Base-by-base conservation (phyloP, 2,329 filamentous ascomycete species). In the Apiospora saccharicola region DNA sequence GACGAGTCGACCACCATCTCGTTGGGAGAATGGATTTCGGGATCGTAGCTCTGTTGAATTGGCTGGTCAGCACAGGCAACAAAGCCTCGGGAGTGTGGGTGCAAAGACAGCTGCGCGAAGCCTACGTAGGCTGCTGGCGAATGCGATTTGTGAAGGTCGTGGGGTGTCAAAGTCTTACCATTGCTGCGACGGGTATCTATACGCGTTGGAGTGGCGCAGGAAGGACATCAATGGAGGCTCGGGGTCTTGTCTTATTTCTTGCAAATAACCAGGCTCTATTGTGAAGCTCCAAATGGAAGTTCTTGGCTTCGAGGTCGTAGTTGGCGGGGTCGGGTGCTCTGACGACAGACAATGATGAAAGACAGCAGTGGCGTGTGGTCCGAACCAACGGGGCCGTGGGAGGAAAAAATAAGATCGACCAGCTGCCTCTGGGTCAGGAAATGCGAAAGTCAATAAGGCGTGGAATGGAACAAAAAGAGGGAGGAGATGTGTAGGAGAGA, bases 1-100 rank as follows among this genome's bases (percentile, higher is more conserved):
- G 86, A 86, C 41, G 85, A 83, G 76, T 89, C 88, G 76, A 89
- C 81, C 79, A 87, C 82, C 87, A 89, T 88, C 77, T 88, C 86
- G 80, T 86, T 89, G 19, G 87, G 88, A 70, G 88, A 89, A 74
- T 87, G 85, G 71, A 88, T 83, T 57, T 85, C 83, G 71, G 81
- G 76, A 79, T 87, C 86, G 82, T 87, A 87, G 78, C 85, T 86
- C 86, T 89, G 80, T 71, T 47, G n/a, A 68, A 37, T 30, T 26
- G 43, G 24, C 41, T 47, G 46, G 67, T 68, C 26, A 68, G 67
- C 41, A 68, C 14, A 46, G 30, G 24, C 57, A 64, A 41, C 34
- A 64, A 22, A 22, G 34, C n/a, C 34, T 41, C 30, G 0, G 30
- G 10, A n/a, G n/a, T 5, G 16, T 34, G 30, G 53, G 53, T 57